phyloP scores from a whole-genome alignment of 768 basidiomycete genomes.

The Guyanaporus albipodus region DNA sequence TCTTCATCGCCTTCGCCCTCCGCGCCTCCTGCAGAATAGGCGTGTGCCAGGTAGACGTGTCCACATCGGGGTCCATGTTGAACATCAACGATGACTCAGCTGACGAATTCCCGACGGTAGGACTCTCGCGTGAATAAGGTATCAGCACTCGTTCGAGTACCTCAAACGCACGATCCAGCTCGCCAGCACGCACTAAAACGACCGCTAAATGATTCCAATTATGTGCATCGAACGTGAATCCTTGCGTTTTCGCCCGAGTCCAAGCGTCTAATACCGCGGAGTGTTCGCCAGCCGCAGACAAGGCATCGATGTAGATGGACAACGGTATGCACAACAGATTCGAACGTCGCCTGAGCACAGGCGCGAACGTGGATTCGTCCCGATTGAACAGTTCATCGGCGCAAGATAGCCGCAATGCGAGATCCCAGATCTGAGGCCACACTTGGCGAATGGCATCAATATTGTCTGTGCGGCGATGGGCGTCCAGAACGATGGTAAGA shows the following conservation, averaged over 20 bases:
- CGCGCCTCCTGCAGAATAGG: slow-evolving; percentile 28
- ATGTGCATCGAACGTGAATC: slow-evolving; percentile 78
- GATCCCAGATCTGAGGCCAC: slow-evolving; percentile 66
- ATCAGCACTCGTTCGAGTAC: slow-evolving; percentile 75
- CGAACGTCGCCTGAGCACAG: slow-evolving; percentile 32
- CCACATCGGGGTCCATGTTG: slow-evolving; percentile 28
- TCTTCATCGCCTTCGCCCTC: slow-evolving; percentile 23
- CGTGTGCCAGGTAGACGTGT: slow-evolving; percentile 25
- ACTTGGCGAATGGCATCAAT: slow-evolving; percentile 51
- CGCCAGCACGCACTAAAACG: slow-evolving; percentile 74
- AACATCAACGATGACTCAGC: slow-evolving; percentile 42
- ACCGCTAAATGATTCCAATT: slow-evolving; percentile 89
- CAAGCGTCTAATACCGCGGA: slow-evolving; percentile 60
- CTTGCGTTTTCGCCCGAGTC: slow-evolving; percentile 54
- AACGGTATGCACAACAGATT: slow-evolving; percentile 71
- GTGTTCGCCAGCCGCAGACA: slow-evolving; percentile 64
- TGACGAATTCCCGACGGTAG: slow-evolving; percentile 21
- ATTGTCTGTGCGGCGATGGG: slow-evolving; percentile 59
- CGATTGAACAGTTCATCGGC: slow-evolving; percentile 33
- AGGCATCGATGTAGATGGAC: slow-evolving; percentile 74
- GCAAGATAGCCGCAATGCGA: slow-evolving; percentile 45
- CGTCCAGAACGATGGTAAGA: slow-evolving; percentile 65
- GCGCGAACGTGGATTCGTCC: slow-evolving; percentile 7
- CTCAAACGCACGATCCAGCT: slow-evolving; percentile 80
- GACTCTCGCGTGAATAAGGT: slow-evolving; percentile 43